Percentiles rank a stretch among this genome's conserved stretches.
phyloP scores from a whole-genome alignment of 2,329 filamentous ascomycete species.

The Calcarisporium arbuscula region DNA sequence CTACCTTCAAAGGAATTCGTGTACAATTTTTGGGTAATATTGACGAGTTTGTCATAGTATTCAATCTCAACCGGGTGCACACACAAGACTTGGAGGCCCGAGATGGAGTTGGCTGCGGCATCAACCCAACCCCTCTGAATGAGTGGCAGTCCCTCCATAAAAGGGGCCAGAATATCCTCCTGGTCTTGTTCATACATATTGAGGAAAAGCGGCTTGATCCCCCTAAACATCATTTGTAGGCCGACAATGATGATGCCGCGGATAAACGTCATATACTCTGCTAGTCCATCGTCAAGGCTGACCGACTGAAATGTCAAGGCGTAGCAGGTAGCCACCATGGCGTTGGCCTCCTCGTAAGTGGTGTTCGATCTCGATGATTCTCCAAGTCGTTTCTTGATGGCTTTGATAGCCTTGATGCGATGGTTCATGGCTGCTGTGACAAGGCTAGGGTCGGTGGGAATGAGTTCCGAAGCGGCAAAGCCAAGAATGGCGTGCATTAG shows the following conservation, averaged over 20 bases:
- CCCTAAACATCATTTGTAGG: slow-evolving; percentile 45
- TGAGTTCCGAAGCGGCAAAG: slow-evolving; percentile 60
- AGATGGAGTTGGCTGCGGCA: slow-evolving; percentile 38
- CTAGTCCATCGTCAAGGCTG: slow-evolving; percentile 49
- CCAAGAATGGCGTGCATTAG: slow-evolving; percentile 67
- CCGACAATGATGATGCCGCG: slow-evolving; percentile 50
- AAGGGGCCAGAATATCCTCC: slow-evolving; percentile 34
- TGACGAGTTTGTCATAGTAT: slow-evolving; percentile 38
- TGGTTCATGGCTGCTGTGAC: slow-evolving; percentile 55
- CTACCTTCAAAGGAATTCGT: slow-evolving; percentile 48
- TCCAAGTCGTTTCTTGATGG: slow-evolving; percentile 50
- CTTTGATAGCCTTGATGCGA: slow-evolving; percentile 57
- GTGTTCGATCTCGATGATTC: slow-evolving; percentile 33
- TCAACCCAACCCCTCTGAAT: slow-evolving; percentile 40
- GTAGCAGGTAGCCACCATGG: slow-evolving; percentile 53
- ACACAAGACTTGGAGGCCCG: slow-evolving; percentile 36
- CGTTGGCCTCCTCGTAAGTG: slow-evolving; percentile 49
- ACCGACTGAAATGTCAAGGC: slow-evolving; percentile 55
- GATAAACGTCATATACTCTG: slow-evolving; percentile 56
- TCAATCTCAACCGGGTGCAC: slow-evolving; percentile 34
- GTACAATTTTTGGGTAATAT: slow-evolving; percentile 45
- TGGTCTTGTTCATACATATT: slow-evolving; percentile 37
- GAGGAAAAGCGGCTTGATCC: slow-evolving; percentile 43
- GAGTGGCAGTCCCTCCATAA: slow-evolving; percentile 39
- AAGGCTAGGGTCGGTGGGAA: slow-evolving; percentile 43